Evolutionary conservation across 148 eudicot species (phyloP).

Genomic region (Silene conica): DNA sequence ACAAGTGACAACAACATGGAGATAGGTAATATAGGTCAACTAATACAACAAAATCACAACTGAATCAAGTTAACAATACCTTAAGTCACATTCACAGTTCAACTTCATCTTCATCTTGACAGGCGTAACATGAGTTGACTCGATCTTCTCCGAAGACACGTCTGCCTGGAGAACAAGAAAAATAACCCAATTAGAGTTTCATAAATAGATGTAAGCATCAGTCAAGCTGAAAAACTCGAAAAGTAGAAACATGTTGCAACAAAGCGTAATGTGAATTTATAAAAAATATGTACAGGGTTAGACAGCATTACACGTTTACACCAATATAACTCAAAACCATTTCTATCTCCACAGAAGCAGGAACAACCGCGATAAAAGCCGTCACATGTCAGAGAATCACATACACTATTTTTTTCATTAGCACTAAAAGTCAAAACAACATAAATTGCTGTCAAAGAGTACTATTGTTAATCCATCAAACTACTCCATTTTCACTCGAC

Average conservation of each 20-base stretch:
- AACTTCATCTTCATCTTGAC: conserved; percentile 4
- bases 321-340: not conserved
- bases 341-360: not conserved
- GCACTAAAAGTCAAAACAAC: no score
- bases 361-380: not conserved
- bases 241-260: not conserved
- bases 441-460: no score
- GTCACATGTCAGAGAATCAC: not conserved
- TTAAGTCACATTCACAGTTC: conserved; percentile 10
- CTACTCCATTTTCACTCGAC: no score
- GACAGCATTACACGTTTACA: not conserved
- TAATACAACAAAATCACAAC: not conserved
- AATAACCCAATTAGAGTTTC: not conserved
- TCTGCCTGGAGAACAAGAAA: conserved; percentile 17
- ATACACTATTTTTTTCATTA: no score
- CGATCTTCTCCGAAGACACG: not conserved
- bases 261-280: not conserved
- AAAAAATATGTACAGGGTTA: not conserved
- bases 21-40: conserved; percentile 14
- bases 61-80: conserved; percentile 16
- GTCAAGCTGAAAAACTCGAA: not conserved
- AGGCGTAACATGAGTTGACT: conserved; percentile 12
- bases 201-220: not conserved
- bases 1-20: conserved; percentile 12
- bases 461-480: no score